Evolutionary conservation across 306 rosid genomes (phyloP), one percentile per base, ranked within the genome.

Genomic region (Macrotyloma uniflorum): DNA sequence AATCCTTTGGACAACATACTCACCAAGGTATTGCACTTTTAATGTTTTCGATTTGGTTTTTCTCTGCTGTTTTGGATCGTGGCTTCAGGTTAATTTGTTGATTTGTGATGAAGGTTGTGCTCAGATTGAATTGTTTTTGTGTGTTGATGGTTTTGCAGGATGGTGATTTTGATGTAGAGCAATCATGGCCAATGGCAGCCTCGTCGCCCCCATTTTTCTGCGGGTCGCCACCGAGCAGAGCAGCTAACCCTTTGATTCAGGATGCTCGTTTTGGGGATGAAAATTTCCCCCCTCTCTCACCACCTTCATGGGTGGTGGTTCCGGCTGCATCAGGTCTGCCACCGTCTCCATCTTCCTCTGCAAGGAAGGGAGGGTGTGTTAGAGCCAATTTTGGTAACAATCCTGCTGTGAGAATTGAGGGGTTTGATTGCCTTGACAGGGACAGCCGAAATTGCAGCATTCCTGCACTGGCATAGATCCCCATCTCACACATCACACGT

Each of bases 161-260:
- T 89, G 86, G 86, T 80, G 92, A 91, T 67, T 82, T 75, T 83
- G 92, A 87, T 40, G 67, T 66, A 63, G 98, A 90, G 71, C 91
- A 84, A 67, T 74, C 82, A 59, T 82, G 84, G 19, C 66, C 93
- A 22, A 87, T 83, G 47, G 82, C 87, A 51, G 88, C 84, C 57
- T 86, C 97, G 87, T 70, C 93, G 88, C 98, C 97, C 88, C 98
- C 96, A 69, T 95, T 87, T 93, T 89, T 86, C 71, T 80, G 91
- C 58, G 99, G 98, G 89, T 91, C 99, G 36, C 99, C 99, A 79
- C 99, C 99, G 72, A 93, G 96, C 82, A 91, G 99, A 88, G 98
- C 93, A 86, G 89, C 88, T 80, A 93, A 95, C 89, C 99, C 99
- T 26, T 85, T 95, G 79, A 88, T 89, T 81, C 99, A 85, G 75